Evolutionary conservation across 2,329 filamentous ascomycete species (phyloP).

Genomic region (Madurella mycetomatis): DNA sequence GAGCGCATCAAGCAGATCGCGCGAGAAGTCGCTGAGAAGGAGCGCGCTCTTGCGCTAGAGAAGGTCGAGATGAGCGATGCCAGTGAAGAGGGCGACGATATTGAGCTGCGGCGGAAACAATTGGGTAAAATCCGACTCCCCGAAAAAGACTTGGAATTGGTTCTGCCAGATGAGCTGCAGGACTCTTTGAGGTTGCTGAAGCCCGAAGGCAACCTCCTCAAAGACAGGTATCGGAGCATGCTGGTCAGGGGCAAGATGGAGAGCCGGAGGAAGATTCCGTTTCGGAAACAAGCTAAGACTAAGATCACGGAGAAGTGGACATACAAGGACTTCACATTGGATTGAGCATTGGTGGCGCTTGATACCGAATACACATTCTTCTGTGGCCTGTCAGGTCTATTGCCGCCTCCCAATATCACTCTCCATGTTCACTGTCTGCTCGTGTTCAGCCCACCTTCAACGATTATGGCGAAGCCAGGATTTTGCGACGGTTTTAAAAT

Average conservation of each 20-base stretch:
- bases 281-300: conserved; percentile 75
- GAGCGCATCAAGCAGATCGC: conserved; percentile 68
- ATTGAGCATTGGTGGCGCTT: background rate
- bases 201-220: conserved; percentile 92
- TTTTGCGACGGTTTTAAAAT: background rate
- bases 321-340: conserved; percentile 83
- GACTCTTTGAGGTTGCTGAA: conserved; percentile 77
- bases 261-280: conserved; percentile 69
- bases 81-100: conserved; percentile 56
- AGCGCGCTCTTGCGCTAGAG: conserved; percentile 44
- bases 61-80: conserved; percentile 43
- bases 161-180: conserved; percentile 78
- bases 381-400: background rate
- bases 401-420: background rate
- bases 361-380: background rate
- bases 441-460: too few species aligned
- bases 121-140: conserved; percentile 72
- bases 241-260: conserved; percentile 88
- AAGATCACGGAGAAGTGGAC: conserved; percentile 94
- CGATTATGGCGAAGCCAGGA: background rate
- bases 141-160: conserved; percentile 73
- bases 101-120: conserved; percentile 63
- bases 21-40: conserved; percentile 56
- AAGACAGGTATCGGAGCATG: conserved; percentile 86
- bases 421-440: background rate